Evolutionary conservation across 495 filamentous ascomycete species (phyloP), one percentile per base, ranked within the genome.

Genomic region (Penicillium crystallinum): DNA sequence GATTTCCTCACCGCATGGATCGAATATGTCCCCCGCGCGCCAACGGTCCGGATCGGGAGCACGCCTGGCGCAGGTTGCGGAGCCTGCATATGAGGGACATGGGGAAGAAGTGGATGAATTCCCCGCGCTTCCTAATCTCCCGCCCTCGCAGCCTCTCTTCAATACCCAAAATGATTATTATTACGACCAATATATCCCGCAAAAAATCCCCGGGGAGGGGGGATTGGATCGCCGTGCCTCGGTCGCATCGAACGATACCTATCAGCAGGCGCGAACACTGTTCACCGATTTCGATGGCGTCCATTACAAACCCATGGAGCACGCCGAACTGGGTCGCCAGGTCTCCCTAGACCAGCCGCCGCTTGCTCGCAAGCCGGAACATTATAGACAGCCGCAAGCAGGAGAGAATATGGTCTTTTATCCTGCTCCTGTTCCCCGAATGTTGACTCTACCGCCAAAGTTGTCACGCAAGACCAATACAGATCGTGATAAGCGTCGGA

Each of bases 231-330:
- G 75, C 22, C 67, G 76, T 17, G 49, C 65, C 17, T 71, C 77
- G 3, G 75, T 84, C 17, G 84, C 78, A 2, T 91, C 89, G 7
- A 76, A 66, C 17, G 84, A 84, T 55, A 91, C 87, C 18, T 84
- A 76, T 54, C 83, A 85, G 17, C 82, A 91, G 63, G 83, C 83
- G 1, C 73, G 78, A 15, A 70, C 72, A 30, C 77, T 93, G 19
- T 98, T 97, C 74, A 81, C 78, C 9, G 90, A 96, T 65, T 98
- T 98, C 61, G 93, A 97, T 72, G 93, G 93, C 46, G 90, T 90
- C 11, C 92, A 98, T 69, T 91, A 82, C 63, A 73, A 82, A 23
- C 79, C 75, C 18, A 59, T 70, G 29, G 75, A 69, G 49, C 64
- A 62, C 4, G 49, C 46, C 17, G 64, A 61, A 55, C 59, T 60